phyloP scores from a whole-genome alignment of 192 early-diverging fungal genomes.

The Umbelopsis sp. region DNA sequence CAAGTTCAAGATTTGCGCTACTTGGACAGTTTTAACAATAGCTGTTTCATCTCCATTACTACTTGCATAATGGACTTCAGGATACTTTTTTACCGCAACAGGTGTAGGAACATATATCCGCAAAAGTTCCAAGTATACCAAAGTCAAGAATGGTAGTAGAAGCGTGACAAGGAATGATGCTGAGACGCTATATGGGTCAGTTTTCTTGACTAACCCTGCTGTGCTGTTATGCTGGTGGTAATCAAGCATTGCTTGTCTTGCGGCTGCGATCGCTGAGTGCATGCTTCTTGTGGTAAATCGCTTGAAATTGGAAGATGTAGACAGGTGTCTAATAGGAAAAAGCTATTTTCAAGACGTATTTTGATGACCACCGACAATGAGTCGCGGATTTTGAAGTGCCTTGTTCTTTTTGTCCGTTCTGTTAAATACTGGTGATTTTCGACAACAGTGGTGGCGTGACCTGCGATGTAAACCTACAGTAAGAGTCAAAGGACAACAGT shows the following conservation, averaged over 20 bases:
- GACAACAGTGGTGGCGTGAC: too few species aligned
- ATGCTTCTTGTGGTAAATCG: neutral
- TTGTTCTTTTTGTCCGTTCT: neutral
- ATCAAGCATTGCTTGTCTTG: neutral
- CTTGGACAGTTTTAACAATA: too few species aligned
- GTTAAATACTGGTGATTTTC: too few species aligned
- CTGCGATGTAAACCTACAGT: too few species aligned
- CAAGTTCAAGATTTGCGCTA: neutral
- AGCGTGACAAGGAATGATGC: constrained; percentile 2
- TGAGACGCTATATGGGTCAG: neutral
- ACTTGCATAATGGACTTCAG: too few species aligned
- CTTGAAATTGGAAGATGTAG: neutral
- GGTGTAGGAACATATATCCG: neutral
- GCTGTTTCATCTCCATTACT: too few species aligned
- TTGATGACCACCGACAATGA: too few species aligned
- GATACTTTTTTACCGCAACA: neutral
- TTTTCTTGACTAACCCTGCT: neutral
- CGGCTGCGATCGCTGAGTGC: neutral
- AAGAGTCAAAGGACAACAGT: too few species aligned
- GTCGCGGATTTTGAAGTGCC: too few species aligned
- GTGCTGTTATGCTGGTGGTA: neutral
- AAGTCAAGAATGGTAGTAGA: neutral
- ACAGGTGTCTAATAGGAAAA: too few species aligned
- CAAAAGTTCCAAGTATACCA: neutral
- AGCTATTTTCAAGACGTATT: too few species aligned